These are phyloP conservation scores for Mycena filopes DNA, from an alignment of 768 basidiomycete species.

Conservation along the genomic window DNA sequence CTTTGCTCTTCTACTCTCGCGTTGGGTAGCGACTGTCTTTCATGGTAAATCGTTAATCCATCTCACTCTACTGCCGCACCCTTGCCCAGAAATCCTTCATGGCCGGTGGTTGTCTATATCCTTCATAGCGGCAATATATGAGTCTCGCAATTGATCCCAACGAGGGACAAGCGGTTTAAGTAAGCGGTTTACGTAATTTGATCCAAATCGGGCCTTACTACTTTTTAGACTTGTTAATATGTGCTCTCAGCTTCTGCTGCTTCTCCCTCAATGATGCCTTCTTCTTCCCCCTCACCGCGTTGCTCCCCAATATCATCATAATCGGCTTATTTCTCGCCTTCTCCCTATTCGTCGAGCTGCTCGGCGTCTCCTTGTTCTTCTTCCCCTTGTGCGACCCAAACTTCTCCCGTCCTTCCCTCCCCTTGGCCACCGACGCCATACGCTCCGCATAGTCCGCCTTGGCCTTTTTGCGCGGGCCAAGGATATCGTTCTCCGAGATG, in stretches of 20 bases:
- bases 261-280: constrained; percentile 85
- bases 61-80: too few species aligned
- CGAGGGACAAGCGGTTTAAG: too few species aligned
- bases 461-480: constrained; percentile 92
- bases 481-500: constrained; percentile 90
- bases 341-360: constrained; percentile 91
- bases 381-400: constrained; percentile 93
- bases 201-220: too few species aligned
- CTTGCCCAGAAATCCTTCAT: too few species aligned
- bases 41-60: too few species aligned
- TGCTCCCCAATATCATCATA: constrained; percentile 90
- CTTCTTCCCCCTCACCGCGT: constrained; percentile 83
- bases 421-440: constrained; percentile 90
- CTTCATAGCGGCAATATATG: too few species aligned
- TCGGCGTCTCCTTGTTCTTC: constrained; percentile 83
- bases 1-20: too few species aligned
- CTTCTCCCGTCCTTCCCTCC: constrained; percentile 94
- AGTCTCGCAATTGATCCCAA: too few species aligned
- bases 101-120: too few species aligned
- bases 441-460: constrained; percentile 96
- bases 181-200: too few species aligned
- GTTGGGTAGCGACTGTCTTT: too few species aligned
- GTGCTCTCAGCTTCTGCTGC: constrained; percentile 79
- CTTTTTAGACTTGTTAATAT: constrained; percentile 79
- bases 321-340: constrained; percentile 95